Conservation (phyloP, 176 grass and related monocot species). For the Carex parvula region DNA sequence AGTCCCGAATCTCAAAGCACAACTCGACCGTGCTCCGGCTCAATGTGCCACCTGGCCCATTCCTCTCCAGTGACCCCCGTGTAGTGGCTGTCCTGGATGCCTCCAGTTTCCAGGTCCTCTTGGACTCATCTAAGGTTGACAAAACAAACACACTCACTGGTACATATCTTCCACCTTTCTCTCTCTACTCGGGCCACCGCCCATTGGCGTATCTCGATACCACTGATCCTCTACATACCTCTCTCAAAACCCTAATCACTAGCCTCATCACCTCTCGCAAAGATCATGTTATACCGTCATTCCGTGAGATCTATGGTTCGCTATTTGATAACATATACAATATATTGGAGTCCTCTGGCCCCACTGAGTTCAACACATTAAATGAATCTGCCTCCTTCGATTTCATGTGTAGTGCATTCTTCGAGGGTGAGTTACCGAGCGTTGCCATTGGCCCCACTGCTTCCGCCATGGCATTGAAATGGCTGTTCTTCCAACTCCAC, state of each 20-base stretch:
- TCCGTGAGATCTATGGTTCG: constrained; percentile 26
- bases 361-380: constrained; percentile 41
- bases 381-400: constrained; percentile 40
- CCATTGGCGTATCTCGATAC: constrained; percentile 64
- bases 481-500: not conserved
- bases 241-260: constrained; percentile 49
- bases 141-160: constrained; percentile 64
- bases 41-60: constrained; percentile 52
- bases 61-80: constrained; percentile 38
- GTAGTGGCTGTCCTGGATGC: constrained; percentile 74
- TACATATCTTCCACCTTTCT: constrained; percentile 50
- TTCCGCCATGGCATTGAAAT: constrained; percentile 35
- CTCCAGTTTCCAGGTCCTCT: constrained; percentile 53
- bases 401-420: constrained; percentile 49
- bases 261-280: constrained; percentile 38
- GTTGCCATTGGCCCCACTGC: constrained; percentile 33
- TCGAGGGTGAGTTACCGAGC: constrained; percentile 37
- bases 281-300: constrained; percentile 39
- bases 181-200: constrained; percentile 51
- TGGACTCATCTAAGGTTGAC: constrained; percentile 55
- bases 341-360: not conserved
- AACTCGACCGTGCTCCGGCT: constrained; percentile 67
- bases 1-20: constrained; percentile 44
- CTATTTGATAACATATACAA: constrained; percentile 38
- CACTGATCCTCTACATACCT: constrained; percentile 42